Evolutionary conservation across 2,329 filamentous ascomycete genomes (phyloP).

Genomic region (Blastomyces percursus): DNA sequence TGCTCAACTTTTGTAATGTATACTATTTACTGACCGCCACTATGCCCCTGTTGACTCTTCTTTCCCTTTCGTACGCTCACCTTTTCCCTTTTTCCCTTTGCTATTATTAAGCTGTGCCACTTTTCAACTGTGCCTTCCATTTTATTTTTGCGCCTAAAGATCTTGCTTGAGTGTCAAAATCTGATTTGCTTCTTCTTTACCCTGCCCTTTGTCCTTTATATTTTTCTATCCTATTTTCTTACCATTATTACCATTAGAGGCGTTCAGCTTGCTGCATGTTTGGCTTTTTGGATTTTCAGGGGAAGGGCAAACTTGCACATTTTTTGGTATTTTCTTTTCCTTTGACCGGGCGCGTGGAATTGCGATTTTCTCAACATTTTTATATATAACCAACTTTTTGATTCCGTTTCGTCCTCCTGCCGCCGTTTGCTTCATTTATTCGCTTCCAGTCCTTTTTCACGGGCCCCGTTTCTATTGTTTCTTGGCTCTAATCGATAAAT

Average conservation of each 20-base stretch:
- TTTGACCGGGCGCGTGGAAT: neutral
- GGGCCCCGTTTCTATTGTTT: neutral
- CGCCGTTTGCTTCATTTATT: neutral
- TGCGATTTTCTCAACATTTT: neutral
- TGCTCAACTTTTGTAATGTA: slow-evolving; percentile 16
- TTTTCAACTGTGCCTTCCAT: neutral
- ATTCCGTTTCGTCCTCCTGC: neutral
- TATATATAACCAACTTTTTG: neutral
- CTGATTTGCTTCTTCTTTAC: slow-evolving; percentile 18
- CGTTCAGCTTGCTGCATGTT: neutral
- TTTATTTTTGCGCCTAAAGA: slow-evolving; percentile 26
- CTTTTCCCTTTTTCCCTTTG: slow-evolving; percentile 11
- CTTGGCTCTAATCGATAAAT: neutral
- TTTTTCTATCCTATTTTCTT: slow-evolving; percentile 8
- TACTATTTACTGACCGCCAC: slow-evolving; percentile 18
- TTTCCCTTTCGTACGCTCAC: neutral
- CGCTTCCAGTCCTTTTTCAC: too few relatives aligned
- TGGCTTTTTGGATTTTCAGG: neutral
- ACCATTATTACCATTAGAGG: slow-evolving; percentile 1
- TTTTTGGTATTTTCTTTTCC: neutral
- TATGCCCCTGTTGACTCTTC: neutral
- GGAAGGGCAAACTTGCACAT: neutral
- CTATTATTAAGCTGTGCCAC: slow-evolving; percentile 19
- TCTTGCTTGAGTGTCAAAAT: slow-evolving; percentile 41
- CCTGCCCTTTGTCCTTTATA: slow-evolving; percentile 20